These are phyloP conservation scores for Scheffersomyces stambukii DNA, from an alignment of 1,139 yeast genomes.

Conservation along the genomic window DNA sequence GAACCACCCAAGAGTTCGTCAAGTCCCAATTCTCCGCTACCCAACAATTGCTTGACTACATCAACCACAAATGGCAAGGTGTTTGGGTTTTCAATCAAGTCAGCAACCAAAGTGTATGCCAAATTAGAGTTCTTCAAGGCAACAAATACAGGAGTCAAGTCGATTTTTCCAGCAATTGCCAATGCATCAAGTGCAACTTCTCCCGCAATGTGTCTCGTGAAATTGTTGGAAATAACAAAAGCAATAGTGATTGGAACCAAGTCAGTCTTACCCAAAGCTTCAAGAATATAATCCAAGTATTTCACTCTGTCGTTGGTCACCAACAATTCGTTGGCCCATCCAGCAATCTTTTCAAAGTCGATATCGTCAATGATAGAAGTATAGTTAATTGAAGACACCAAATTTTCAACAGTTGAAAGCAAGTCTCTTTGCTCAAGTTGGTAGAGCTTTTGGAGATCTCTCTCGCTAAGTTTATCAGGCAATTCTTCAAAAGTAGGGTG, in stretches of 20 bases:
- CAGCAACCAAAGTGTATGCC: constrained; percentile 27
- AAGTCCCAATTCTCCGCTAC: constrained; percentile 4
- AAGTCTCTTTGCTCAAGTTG: constrained; percentile 18
- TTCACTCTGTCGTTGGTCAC: constrained; percentile 18
- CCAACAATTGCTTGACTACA: constrained; percentile 19
- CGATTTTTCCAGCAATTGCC: constrained; percentile 15
- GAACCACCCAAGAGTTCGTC: constrained; percentile 4
- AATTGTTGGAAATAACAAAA: constrained; percentile 22
- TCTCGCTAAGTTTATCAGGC: constrained; percentile 5
- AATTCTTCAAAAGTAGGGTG: constrained; percentile 8
- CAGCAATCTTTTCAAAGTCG: constrained; percentile 29
- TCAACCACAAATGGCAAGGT: constrained; percentile 24
- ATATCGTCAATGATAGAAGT: constrained; percentile 17
- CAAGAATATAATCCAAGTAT: constrained; percentile 23
- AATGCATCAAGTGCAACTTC: constrained; percentile 17
- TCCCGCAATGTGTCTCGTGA: constrained; percentile 18
- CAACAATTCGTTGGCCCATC: constrained; percentile 25
- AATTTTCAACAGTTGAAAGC: constrained; percentile 9
- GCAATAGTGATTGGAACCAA: constrained; percentile 24
- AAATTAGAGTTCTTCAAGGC: constrained; percentile 33
- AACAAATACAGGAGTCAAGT: constrained; percentile 27
- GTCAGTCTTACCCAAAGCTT: constrained; percentile 20
- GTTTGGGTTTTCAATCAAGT: constrained; percentile 21
- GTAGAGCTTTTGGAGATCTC: constrained; percentile 5
- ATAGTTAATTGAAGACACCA: constrained; percentile 17